Percentiles rank a stretch among this genome's conserved stretches.
phyloP scores from a whole-genome alignment of 75 land plant species.

The Pinus tabuliformis region DNA sequence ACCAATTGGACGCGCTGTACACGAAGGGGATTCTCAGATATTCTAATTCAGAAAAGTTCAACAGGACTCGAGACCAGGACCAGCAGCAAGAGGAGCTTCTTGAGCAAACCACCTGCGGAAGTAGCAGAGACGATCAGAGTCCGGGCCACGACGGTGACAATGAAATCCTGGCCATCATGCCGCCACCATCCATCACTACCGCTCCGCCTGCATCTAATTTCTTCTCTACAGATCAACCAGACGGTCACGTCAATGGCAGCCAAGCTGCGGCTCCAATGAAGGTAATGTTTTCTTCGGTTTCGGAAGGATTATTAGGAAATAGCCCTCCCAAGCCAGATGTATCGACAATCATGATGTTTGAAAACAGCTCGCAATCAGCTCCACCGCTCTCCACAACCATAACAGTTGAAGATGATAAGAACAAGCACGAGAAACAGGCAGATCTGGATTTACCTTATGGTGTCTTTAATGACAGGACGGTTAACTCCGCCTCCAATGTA shows the following conservation, averaged over 20 bases:
- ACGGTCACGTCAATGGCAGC: background rate
- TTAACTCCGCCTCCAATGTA: no score
- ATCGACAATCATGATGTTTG: background rate
- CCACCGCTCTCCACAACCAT: background rate
- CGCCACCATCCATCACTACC: background rate
- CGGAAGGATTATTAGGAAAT: background rate
- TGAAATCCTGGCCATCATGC: slow-evolving; percentile 6
- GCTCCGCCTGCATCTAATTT: background rate
- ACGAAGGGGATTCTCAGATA: background rate
- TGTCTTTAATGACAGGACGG: background rate
- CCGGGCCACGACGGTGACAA: background rate
- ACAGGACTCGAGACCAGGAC: background rate
- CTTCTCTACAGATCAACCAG: background rate
- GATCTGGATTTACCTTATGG: background rate
- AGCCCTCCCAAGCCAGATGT: background rate
- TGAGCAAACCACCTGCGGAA: background rate
- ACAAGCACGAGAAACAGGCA: background rate
- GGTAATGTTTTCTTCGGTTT: background rate
- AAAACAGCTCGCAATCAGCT: background rate
- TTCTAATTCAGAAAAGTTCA: background rate
- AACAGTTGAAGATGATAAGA: background rate
- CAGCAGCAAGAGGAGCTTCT: slow-evolving; percentile 8
- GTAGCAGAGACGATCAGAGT: background rate
- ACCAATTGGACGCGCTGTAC: slow-evolving; percentile 60
- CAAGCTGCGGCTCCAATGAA: background rate